Evolutionary conservation across 2,329 filamentous ascomycete species (phyloP).

Genomic region (Neurospora crassa): DNA sequence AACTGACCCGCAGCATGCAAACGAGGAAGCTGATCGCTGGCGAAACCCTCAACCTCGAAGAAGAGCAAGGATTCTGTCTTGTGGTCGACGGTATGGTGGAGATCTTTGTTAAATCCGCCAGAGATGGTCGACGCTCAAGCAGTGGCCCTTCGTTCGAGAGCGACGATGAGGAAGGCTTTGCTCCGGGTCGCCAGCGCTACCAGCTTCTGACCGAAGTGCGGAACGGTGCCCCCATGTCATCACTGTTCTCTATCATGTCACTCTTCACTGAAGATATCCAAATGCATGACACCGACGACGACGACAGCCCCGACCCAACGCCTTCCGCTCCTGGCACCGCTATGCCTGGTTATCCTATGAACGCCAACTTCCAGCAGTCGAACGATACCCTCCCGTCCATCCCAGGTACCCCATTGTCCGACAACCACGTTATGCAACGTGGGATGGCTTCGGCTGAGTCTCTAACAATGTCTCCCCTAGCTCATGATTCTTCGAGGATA

Average conservation of each 20-base stretch:
- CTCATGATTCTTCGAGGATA: conserved; percentile 37
- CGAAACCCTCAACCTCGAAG: conserved; percentile 88
- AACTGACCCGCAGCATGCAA: conserved; percentile 96
- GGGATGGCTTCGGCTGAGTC: conserved; percentile 19
- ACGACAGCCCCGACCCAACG: conserved; percentile 16
- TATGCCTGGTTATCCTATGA: conserved; percentile 21
- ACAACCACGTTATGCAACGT: conserved; percentile 7
- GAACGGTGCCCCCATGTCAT: conserved; percentile 97
- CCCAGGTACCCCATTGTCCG: conserved; percentile 31
- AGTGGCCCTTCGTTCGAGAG: conserved; percentile 30
- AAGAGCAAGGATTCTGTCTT: conserved; percentile 95
- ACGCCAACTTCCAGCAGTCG: conserved; percentile 22
- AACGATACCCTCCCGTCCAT: conserved; percentile 27
- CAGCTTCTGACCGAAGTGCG: conserved; percentile 94
- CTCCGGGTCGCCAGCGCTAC: conserved; percentile 70
- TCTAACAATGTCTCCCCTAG: conserved; percentile 8
- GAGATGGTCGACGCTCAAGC: conserved; percentile 36
- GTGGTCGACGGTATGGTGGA: conserved; percentile 95
- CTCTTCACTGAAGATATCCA: conserved; percentile 93
- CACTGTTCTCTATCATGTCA: conserved; percentile 91
- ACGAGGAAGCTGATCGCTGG: conserved; percentile 92
- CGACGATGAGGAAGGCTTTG: conserved; percentile 57
- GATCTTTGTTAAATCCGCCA: conserved; percentile 91
- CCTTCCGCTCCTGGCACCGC: conserved; percentile 20
- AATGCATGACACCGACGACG: conserved; percentile 60